Evolutionary conservation across 106 monocot species (phyloP).

Genomic region (Posidonia australis): DNA sequence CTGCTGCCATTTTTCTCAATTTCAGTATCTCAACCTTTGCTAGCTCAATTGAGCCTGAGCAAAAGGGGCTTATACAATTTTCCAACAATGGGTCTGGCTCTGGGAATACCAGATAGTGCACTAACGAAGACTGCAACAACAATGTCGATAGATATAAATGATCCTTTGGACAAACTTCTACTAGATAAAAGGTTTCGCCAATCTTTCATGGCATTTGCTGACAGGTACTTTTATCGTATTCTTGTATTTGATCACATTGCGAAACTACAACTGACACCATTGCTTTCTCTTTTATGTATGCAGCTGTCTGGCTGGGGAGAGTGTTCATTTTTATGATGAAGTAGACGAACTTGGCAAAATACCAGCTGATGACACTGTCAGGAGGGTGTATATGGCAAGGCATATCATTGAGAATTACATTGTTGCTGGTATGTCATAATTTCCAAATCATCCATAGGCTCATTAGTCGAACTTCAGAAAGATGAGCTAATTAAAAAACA

Average conservation of each 20-base stretch:
- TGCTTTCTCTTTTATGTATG: neutral
- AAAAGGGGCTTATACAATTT: conserved; percentile 10
- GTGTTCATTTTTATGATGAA: conserved; percentile 34
- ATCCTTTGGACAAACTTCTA: conserved; percentile 30
- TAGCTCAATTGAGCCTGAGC: conserved; percentile 32
- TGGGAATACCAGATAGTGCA: conserved; percentile 23
- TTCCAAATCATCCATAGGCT: neutral
- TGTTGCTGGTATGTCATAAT: conserved; percentile 10
- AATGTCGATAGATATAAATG: conserved; percentile 4
- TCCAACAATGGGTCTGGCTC: conserved; percentile 27
- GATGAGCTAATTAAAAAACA: no score
- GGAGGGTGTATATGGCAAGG: conserved; percentile 32
- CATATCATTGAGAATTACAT: conserved; percentile 30
- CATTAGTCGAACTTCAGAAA: no score
- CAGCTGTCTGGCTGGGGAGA: conserved; percentile 35
- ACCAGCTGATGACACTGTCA: conserved; percentile 22
- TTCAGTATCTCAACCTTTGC: conserved; percentile 33
- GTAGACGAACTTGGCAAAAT: conserved; percentile 20
- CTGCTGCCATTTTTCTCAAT: conserved; percentile 32
- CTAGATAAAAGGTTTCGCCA: conserved; percentile 22
- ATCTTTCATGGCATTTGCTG: conserved; percentile 38
- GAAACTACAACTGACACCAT: neutral
- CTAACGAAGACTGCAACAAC: neutral
- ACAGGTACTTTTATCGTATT: conserved; percentile 12
- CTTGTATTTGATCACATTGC: neutral